phyloP scores from a whole-genome alignment of 768 basidiomycete genomes.

The Pleurotus eryngii region DNA sequence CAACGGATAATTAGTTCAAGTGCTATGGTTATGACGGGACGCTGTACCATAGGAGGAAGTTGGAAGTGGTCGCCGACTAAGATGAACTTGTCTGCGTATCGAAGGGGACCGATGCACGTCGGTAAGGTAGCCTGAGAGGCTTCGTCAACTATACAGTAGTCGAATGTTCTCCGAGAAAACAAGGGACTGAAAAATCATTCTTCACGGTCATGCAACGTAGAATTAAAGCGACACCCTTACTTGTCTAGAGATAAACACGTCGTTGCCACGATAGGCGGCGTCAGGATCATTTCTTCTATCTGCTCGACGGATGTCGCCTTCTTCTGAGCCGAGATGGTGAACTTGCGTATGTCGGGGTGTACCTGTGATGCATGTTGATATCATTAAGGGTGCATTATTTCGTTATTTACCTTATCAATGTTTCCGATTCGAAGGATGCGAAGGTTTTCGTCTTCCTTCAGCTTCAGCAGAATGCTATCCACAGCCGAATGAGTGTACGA shows the following conservation, averaged over 20 bases:
- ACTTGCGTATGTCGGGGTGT: slow-evolving; percentile 74
- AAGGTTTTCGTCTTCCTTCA: slow-evolving; percentile 61
- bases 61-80: slow-evolving; percentile 98
- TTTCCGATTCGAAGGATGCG: slow-evolving; percentile 85
- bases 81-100: slow-evolving; percentile 87
- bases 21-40: background rate
- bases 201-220: slow-evolving; percentile 29
- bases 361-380: slow-evolving; percentile 44
- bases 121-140: slow-evolving; percentile 97
- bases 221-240: slow-evolving; percentile 43
- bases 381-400: no score
- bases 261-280: slow-evolving; percentile 91
- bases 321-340: slow-evolving; percentile 58
- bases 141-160: slow-evolving; percentile 97
- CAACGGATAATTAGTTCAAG: slow-evolving; percentile 2
- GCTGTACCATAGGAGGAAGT: slow-evolving; percentile 83
- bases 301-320: slow-evolving; percentile 72
- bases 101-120: slow-evolving; percentile 89
- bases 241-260: slow-evolving; percentile 94
- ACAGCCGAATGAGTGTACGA: slow-evolving; percentile 98
- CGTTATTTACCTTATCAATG: slow-evolving; percentile 69
- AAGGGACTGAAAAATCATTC: slow-evolving; percentile 52
- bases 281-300: slow-evolving; percentile 78
- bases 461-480: slow-evolving; percentile 90
- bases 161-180: slow-evolving; percentile 82